Percentiles rank a stretch among this genome's conserved stretches.
These are phyloP conservation scores for Aureobasidium mangrovei DNA, from an alignment of 2,329 filamentous ascomycete genomes.

Conservation along the genomic window DNA sequence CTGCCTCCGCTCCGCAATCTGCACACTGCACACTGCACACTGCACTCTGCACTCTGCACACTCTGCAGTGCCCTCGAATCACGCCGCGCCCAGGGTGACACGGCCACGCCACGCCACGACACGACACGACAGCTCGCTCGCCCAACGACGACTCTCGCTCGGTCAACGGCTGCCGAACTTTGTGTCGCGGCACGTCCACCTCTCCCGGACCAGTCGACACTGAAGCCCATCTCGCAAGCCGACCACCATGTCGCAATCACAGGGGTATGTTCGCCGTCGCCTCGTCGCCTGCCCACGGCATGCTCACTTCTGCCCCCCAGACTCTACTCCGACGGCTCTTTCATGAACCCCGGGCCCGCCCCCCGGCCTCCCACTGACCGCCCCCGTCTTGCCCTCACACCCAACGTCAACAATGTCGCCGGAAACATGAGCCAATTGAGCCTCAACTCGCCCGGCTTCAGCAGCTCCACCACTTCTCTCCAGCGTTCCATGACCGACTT, in stretches of 20 bases:
- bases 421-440: conserved; percentile 71
- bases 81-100: too few relatives aligned
- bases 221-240: background rate
- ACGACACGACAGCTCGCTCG: background rate
- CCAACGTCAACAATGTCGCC: conserved; percentile 59
- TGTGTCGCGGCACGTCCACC: background rate
- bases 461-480: conserved; percentile 30
- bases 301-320: conserved; percentile 26
- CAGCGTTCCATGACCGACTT: conserved; percentile 35
- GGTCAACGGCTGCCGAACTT: conserved; percentile 1
- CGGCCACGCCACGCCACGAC: background rate
- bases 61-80: too few relatives aligned
- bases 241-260: conserved; percentile 11
- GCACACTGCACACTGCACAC: background rate
- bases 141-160: background rate
- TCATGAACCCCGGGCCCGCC: conserved; percentile 96
- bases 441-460: conserved; percentile 51
- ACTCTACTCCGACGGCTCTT: conserved; percentile 57
- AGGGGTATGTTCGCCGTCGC: conserved; percentile 5
- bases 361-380: conserved; percentile 80
- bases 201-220: background rate
- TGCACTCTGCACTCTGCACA: too few relatives aligned
- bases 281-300: background rate
- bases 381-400: conserved; percentile 65
- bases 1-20: conserved; percentile 1